phyloP scores from a whole-genome alignment of 31 red algal species.

The Odonthalia washingtoniensis region DNA sequence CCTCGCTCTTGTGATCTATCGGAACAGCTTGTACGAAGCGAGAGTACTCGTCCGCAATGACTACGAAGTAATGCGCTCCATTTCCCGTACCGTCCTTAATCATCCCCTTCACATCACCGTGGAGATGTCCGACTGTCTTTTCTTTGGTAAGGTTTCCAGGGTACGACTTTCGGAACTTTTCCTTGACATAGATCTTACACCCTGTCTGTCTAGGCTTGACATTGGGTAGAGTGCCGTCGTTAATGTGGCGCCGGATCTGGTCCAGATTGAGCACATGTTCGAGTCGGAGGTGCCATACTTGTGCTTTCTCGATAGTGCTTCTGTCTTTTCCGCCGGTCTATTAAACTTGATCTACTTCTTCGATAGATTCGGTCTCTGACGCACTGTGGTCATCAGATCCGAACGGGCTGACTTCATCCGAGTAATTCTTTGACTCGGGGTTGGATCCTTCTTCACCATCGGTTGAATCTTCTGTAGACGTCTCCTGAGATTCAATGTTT shows the following conservation, averaged over 20 bases:
- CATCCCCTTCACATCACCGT: slow-evolving; percentile 33
- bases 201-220: background rate
- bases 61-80: slow-evolving; percentile 13
- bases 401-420: slow-evolving; percentile 18
- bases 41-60: slow-evolving; percentile 28
- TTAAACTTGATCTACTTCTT: slow-evolving; percentile 7
- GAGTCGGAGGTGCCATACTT: slow-evolving; percentile 15
- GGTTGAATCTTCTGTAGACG: slow-evolving; percentile 33
- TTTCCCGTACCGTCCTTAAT: background rate
- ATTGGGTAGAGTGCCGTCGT: background rate
- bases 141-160: slow-evolving; percentile 29
- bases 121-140: slow-evolving; percentile 11
- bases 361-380: slow-evolving; percentile 14
- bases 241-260: background rate
- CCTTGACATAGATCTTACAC: slow-evolving; percentile 29
- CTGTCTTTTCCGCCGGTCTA: background rate
- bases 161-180: slow-evolving; percentile 44
- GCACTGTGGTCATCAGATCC: slow-evolving; percentile 1
- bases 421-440: background rate
- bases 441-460: slow-evolving; percentile 19
- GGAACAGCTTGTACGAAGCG: slow-evolving; percentile 1
- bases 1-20: slow-evolving; percentile 11
- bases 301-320: background rate
- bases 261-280: background rate
- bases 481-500: slow-evolving; percentile 31